Evolutionary conservation across 169 alveolate species (phyloP), one percentile per base, ranked within the genome.

Genomic region (Cryptosporidium andersoni): DNA sequence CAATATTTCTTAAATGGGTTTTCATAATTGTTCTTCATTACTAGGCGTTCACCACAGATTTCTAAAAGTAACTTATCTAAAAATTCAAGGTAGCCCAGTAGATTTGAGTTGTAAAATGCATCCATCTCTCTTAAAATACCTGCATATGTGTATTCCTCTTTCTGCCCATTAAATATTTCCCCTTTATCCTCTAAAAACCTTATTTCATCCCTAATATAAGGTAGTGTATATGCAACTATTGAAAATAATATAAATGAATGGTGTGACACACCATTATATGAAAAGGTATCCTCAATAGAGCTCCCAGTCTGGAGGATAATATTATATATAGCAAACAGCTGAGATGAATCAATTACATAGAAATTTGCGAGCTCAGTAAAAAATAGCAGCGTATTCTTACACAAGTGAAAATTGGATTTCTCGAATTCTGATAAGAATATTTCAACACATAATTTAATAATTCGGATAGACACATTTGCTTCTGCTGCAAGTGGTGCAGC

Each of bases 341-440:
- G 67, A 51, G 9, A 16, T 16, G 60, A 16, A 51, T 49, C 47
- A 6, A 74, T 56, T 8, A 60, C 16, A 58, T 74, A 74, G 37
- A 74, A 74, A 11, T 74, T 74, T 3, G 74, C 53, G 45, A 74
- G 14, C 37, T 74, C 85, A 8, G 85, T 74, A 3, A 74, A n/a
- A 52, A 74, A 74, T 47, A 58, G 55, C 7, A 74, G 51, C 25
- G 45, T 25, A 6, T 58, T 45, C 25, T 74, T 66, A n/a, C 74
- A 58, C 11, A 58, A 56, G 48, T 58, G 45, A 14, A 58, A 74
- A 37, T 74, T 60, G 2, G 85, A 74, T 14, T 47, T 45, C 3
- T 47, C 47, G n/a, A 74, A 64, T 11, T 74, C 85, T 16, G 48
- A 74, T 8, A 12, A 14, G 48, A 74, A 60, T 39, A 66, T 74